These are phyloP conservation scores for Suillus hirtellus DNA, from an alignment of 768 basidiomycete genomes.

Conservation along the genomic window DNA sequence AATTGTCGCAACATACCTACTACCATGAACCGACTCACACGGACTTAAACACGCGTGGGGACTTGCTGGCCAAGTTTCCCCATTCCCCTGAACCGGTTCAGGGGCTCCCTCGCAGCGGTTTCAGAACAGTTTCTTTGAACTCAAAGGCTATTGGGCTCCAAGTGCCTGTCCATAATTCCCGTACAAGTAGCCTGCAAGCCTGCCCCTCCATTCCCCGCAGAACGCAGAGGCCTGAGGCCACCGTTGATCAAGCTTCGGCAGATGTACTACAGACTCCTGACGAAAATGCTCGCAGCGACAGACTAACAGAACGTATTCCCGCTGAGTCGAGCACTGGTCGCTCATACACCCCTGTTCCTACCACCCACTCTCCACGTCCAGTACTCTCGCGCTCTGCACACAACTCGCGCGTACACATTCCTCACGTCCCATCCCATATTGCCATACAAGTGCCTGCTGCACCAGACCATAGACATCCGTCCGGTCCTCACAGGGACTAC, in stretches of 20 bases:
- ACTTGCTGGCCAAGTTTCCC: slow-evolving; percentile 16
- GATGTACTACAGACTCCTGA: not conserved
- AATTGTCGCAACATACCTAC: not conserved
- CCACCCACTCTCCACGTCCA: slow-evolving; percentile 4
- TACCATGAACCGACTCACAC: not conserved
- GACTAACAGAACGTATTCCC: slow-evolving; percentile 10
- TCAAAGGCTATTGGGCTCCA: not conserved
- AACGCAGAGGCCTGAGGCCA: slow-evolving; percentile 2
- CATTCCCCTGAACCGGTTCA: slow-evolving; percentile 9
- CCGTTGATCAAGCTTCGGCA: not conserved
- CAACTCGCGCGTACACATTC: slow-evolving; percentile 8
- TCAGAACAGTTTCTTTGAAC: slow-evolving; percentile 8
- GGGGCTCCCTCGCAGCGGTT: slow-evolving; percentile 10
- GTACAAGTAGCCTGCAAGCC: not conserved
- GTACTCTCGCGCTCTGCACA: slow-evolving; percentile 1
- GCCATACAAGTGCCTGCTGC: not conserved
- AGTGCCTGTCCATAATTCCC: not conserved
- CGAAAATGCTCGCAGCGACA: slow-evolving; percentile 1
- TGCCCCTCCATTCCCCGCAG: slow-evolving; percentile 8
- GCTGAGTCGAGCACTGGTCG: not conserved
- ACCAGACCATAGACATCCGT: not conserved
- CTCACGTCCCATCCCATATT: not conserved
- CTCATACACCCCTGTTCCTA: not conserved
- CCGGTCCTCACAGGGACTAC: not conserved
- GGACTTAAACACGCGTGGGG: not conserved